Base-by-base conservation (phyloP, 352 stramenopile species). In the Pythium myriotylum region DNA sequence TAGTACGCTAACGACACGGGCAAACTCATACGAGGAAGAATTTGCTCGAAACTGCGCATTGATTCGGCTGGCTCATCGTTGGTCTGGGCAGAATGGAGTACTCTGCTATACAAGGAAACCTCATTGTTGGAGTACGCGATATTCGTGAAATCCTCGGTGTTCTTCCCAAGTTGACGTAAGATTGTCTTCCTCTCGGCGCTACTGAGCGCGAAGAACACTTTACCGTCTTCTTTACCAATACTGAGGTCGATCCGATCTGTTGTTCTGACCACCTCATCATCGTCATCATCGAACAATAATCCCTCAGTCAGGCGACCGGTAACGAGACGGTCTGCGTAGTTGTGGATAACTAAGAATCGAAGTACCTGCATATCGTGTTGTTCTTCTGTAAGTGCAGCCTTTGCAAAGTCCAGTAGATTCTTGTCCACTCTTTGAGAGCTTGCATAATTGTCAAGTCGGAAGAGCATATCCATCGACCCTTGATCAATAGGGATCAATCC, bases 1-100 rank as follows among this genome's bases (percentile, higher is more conserved):
- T 92, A 95, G 50, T 92, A 88, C 27, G 89, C 57, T 24, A 95
- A 49, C 24, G 84, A 90, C 5, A 89, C 66, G 0, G 84, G 83
- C 37, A 92, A 89, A 41, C 80, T 89, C 66, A 89, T 80, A 13
- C 77, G 70, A 4, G 72, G 65, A 9, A 89, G 37, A 1, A 70
- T 26, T 12, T 19, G 20, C 22, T 63, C 49, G 26, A 59, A 70
- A 10, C 33, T 46, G 1, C 17, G 17, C 26, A 48, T 27, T 29
- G 48, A 49, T 2, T 26, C 40, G 8, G 46, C 14, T 22, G 10
- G 5, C 10, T 56, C 47, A 8, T 23, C 40, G 22, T 20, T 53
- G 22, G 50, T 6, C 40, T 54, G 32, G 3, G 35, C 41, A 4
- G 63, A 26, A 1, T 39, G 32, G 0, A 65, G 12, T 3, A 43